These are phyloP conservation scores for Halenospora varia DNA, from an alignment of 495 filamentous ascomycete species.

Conservation along the genomic window DNA sequence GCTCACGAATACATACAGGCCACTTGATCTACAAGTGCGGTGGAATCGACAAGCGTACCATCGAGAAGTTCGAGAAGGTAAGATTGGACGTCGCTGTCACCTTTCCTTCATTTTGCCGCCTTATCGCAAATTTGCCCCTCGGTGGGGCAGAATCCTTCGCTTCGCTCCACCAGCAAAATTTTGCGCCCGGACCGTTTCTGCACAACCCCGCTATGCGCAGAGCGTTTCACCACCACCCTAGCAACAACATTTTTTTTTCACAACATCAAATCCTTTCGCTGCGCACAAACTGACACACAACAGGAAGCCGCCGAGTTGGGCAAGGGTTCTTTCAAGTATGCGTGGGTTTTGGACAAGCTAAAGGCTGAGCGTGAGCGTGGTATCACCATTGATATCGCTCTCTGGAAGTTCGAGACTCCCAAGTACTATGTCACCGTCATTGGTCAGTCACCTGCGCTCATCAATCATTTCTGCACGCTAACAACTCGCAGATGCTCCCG, in stretches of 20 bases:
- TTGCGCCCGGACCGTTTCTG: conserved; percentile 19
- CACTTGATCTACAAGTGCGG: conserved; percentile 99
- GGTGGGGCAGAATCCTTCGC: conserved; percentile 23
- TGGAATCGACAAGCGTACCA: conserved; percentile 99
- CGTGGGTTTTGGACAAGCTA: conserved; percentile 99
- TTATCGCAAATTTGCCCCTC: conserved; percentile 27
- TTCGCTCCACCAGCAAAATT: conserved; percentile 16
- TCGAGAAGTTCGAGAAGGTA: conserved; percentile 99
- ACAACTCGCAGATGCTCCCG: conserved; percentile 73
- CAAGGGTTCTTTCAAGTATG: conserved; percentile 99
- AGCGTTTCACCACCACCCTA: not conserved
- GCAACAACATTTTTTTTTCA: not conserved
- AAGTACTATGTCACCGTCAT: conserved; percentile 99
- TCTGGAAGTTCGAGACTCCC: conserved; percentile 99
- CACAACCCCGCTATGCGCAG: not conserved
- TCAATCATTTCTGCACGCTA: conserved; percentile 15
- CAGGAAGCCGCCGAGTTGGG: conserved; percentile 98
- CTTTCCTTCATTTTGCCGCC: conserved; percentile 17
- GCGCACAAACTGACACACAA: conserved; percentile 12
- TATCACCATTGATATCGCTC: conserved; percentile 99
- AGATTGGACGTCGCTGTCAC: conserved; percentile 25
- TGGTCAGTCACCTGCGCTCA: conserved; percentile 51
- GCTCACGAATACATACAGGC: conserved; percentile 36
- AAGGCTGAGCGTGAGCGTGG: conserved; percentile 99
- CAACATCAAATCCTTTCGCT: not conserved